Conservation (phyloP, 2,329 filamentous ascomycete genomes). For the Aspergillus calidoustus region DNA sequence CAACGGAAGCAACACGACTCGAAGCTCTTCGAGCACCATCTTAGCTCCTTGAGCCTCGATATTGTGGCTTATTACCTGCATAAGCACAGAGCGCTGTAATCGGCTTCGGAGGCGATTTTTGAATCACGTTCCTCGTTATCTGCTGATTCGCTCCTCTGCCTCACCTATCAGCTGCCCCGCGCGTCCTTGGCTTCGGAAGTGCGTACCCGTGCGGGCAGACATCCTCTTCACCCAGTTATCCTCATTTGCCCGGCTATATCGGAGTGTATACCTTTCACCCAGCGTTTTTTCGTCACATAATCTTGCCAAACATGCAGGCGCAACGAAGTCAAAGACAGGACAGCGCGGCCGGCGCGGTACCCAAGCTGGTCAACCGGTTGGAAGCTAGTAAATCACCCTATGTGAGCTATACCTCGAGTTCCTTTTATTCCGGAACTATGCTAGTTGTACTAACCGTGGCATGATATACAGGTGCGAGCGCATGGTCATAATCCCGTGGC, state of each 20-base stretch:
- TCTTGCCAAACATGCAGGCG: slow-evolving; percentile 33
- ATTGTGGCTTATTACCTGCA: slow-evolving; percentile 2
- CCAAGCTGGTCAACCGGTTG: slow-evolving; percentile 59
- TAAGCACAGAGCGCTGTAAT: background rate
- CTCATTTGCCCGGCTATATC: background rate
- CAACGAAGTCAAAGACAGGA: slow-evolving; percentile 30
- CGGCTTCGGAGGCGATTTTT: background rate
- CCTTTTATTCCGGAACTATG: background rate
- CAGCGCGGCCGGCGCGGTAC: slow-evolving; percentile 25
- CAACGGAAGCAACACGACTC: slow-evolving; percentile 8
- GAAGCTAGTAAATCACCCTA: slow-evolving; percentile 70
- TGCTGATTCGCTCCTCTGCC: background rate
- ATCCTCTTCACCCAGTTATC: background rate
- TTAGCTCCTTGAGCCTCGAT: slow-evolving; percentile 11
- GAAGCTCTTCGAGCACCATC: slow-evolving; percentile 1
- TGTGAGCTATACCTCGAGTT: slow-evolving; percentile 49
- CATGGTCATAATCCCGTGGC: slow-evolving; percentile 82
- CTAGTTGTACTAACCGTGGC: slow-evolving; percentile 19
- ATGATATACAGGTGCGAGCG: slow-evolving; percentile 61
- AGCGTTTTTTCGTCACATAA: slow-evolving; percentile 30
- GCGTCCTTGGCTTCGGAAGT: background rate
- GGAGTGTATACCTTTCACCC: background rate
- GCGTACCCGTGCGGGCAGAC: slow-evolving; percentile 10
- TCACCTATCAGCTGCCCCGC: slow-evolving; percentile 6
- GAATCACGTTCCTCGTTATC: background rate